Conservation (phyloP, 345 rosid genomes). For the Carallia brachiata region DNA sequence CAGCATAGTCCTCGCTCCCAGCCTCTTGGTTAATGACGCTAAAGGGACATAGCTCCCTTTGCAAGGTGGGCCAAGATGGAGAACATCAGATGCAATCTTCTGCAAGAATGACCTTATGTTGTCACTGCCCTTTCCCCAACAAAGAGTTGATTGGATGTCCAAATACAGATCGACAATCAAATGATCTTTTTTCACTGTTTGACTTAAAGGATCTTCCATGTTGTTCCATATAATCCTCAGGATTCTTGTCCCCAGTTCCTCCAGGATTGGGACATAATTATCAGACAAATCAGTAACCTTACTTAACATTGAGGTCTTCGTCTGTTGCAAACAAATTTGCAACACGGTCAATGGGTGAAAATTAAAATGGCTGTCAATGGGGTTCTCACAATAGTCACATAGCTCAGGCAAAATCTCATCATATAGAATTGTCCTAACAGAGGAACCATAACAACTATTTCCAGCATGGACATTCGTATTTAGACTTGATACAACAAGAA, state of each 20-base stretch:
- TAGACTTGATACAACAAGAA: conserved; percentile 36
- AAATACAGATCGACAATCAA: conserved; percentile 76
- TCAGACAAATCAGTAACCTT: conserved; percentile 40
- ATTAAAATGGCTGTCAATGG: conserved; percentile 86
- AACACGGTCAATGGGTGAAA: conserved; percentile 85
- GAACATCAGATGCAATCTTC: conserved; percentile 75
- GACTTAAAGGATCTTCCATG: conserved; percentile 93
- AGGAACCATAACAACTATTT: conserved; percentile 24
- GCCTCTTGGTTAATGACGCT: conserved; percentile 75
- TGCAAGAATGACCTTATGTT: conserved; percentile 52
- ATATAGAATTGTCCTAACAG: conserved; percentile 62
- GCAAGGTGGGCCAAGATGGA: conserved; percentile 71
- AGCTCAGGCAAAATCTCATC: conserved; percentile 82
- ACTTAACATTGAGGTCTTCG: conserved; percentile 67
- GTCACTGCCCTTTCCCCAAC: conserved; percentile 44
- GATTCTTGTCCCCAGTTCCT: conserved; percentile 54
- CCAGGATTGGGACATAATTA: conserved; percentile 56
- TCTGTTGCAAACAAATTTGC: conserved; percentile 97
- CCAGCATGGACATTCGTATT: conserved; percentile 24
- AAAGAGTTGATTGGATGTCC: conserved; percentile 71
- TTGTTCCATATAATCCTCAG: conserved; percentile 91
- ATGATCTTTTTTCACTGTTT: conserved; percentile 96
- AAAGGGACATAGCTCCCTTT: conserved; percentile 92
- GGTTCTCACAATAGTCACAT: conserved; percentile 85
- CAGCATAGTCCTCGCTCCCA: conserved; percentile 70